Conservation (phyloP, 2,329 filamentous ascomycete genomes). For the Fusarium aywerte region DNA sequence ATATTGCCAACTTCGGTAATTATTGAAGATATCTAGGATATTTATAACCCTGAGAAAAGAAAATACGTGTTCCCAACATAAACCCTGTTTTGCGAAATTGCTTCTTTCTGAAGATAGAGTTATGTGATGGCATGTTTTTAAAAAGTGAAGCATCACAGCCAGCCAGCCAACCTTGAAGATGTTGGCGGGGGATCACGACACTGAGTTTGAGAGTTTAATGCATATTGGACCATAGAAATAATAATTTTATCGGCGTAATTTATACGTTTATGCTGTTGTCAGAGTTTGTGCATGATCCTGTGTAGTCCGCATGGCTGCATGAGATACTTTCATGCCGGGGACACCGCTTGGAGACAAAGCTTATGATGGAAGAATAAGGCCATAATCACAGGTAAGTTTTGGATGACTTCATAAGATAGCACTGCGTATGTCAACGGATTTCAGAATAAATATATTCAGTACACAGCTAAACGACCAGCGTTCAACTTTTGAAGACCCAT, state of each 20-base stretch:
- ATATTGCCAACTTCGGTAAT: conserved; percentile 6
- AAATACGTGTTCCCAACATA: background rate
- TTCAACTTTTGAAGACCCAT: background rate
- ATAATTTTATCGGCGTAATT: too few relatives aligned
- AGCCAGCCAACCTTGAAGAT: too few relatives aligned
- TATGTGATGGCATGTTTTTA: background rate
- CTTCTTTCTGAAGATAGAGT: background rate
- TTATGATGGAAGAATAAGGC: background rate
- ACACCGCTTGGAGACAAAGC: too few relatives aligned
- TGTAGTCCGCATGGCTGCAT: background rate
- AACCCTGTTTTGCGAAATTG: background rate
- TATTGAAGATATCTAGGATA: background rate
- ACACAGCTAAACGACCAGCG: background rate
- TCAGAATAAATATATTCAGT: background rate
- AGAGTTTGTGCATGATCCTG: background rate
- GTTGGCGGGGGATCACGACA: background rate
- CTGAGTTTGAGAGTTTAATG: background rate
- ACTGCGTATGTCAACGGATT: conserved; percentile 24
- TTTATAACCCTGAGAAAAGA: background rate
- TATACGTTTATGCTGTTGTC: background rate
- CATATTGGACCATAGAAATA: background rate
- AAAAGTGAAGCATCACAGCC: background rate
- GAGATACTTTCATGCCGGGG: background rate
- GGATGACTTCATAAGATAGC: background rate
- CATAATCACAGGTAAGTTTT: too few relatives aligned